A percentile compares a stretch with the other conserved stretches of the same genome.
phyloP scores from a whole-genome alignment of 176 grass and related monocot species.

The Eremochloa ophiuroides region DNA sequence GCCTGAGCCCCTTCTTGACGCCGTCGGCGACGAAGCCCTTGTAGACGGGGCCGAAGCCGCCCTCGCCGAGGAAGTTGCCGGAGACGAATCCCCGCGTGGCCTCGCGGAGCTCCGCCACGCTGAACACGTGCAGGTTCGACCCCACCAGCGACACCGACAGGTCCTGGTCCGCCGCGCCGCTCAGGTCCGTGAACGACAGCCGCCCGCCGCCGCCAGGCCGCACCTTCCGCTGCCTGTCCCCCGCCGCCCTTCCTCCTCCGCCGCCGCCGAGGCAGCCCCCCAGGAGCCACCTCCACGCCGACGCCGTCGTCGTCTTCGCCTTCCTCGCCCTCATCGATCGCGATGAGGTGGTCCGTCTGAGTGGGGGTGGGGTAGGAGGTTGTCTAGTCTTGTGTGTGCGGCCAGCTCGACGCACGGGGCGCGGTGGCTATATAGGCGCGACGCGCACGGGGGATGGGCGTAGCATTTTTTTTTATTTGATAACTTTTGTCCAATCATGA shows the following conservation, averaged over 20 bases:
- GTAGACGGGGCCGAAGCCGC: constrained; percentile 70
- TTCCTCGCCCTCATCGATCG: constrained; percentile 39
- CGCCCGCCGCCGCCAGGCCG: constrained; percentile 19
- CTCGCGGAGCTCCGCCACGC: constrained; percentile 37
- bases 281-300: constrained; percentile 35
- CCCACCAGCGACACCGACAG: constrained; percentile 67
- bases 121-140: constrained; percentile 69
- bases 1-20: constrained; percentile 51
- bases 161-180: constrained; percentile 55
- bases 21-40: constrained; percentile 61
- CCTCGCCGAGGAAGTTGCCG: constrained; percentile 75
- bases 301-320: background rate
- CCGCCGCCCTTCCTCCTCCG: background rate
- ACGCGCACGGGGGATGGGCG: background rate
- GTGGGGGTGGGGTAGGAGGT: no score
- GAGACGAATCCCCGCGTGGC: constrained; percentile 48
- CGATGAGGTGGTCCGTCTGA: no score
- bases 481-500: no score
- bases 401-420: background rate
- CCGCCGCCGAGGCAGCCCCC: constrained; percentile 25
- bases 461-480: no score
- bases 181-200: constrained; percentile 62
- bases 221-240: constrained; percentile 16
- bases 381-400: background rate
- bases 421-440: background rate